Base-by-base conservation (phyloP, 179 eudicot genomes). In the Corrigiola litoralis region DNA sequence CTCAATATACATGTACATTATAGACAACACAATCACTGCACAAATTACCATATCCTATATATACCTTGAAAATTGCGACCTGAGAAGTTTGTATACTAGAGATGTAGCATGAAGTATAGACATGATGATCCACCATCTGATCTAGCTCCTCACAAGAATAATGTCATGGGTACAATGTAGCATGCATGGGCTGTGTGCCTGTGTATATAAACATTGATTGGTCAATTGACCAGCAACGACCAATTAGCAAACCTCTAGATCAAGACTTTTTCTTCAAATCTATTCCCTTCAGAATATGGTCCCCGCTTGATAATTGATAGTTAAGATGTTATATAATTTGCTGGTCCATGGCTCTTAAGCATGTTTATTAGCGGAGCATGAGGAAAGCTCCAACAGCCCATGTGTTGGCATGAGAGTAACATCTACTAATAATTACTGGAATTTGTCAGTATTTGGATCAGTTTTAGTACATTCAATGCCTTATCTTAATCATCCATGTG, bases 311-410 rank as follows among this genome's bases (percentile, higher is more conserved):
- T 64, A 65, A 34, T 57, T 58, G 62, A 27, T 40, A 49, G 10
- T 17, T 6, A 6, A 1, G 4, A 2, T 1, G 0, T 50, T 14
- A 48, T 37, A 46, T 42, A 36, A 72, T 49, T 42, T 33, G 53
- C 13, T 51, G 54, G 14, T 60, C 29, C 48, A 52, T 37, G 38
- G 7, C 45, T 10, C 29, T 29, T 17, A 16, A 36, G 53, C 55
- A 42, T 5, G 46, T 63, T 38, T 55, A 60, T 50, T 57, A 36
- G 25, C 21, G 41, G 8, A 49, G 16, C 25, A 3, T 58, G 7
- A 2, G 12, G 41, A 46, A 50, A 46, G 71, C 70, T 56, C 79
- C 63, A 71, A 77, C 82, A 80, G 4, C 79, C 82, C 76, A 78
- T 80, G 80, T 83, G 78, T 75, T 61, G 33, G 52, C 58, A 74